Evolutionary conservation across 2,329 filamentous ascomycete genomes (phyloP).

Genomic region (Cercospora berteroae): DNA sequence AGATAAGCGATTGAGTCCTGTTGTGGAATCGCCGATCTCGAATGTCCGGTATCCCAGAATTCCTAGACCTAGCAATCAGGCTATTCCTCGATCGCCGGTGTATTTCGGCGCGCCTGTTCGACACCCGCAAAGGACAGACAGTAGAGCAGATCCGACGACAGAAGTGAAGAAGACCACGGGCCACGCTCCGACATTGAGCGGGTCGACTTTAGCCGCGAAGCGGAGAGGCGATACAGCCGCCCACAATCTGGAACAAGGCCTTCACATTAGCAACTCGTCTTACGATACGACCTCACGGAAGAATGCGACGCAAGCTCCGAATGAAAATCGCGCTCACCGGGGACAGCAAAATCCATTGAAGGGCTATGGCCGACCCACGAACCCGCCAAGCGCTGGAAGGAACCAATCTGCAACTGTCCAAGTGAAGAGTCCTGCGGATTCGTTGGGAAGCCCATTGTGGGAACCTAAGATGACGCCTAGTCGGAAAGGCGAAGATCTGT

Average conservation of each 20-base stretch:
- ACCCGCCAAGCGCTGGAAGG: constrained; percentile 9
- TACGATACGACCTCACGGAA: constrained; percentile 15
- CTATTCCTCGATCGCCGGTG: constrained; percentile 41
- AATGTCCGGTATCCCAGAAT: constrained; percentile 50
- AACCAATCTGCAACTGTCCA: constrained; percentile 19
- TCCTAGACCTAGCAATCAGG: constrained; percentile 48
- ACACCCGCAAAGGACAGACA: not conserved
- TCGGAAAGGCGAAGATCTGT: constrained; percentile 64
- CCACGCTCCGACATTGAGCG: constrained; percentile 22
- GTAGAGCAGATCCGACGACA: constrained; percentile 11
- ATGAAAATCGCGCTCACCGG: not conserved
- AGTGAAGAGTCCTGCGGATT: constrained; percentile 20
- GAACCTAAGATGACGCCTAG: constrained; percentile 66
- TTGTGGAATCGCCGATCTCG: constrained; percentile 47
- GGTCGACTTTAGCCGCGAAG: constrained; percentile 40
- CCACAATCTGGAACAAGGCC: constrained; percentile 38
- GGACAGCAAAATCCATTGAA: constrained; percentile 31
- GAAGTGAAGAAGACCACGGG: constrained; percentile 16
- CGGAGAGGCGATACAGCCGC: constrained; percentile 39
- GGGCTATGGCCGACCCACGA: constrained; percentile 32
- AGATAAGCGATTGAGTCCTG: constrained; percentile 44
- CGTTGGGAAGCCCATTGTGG: constrained; percentile 53
- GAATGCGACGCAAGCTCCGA: not conserved
- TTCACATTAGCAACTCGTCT: constrained; percentile 34
- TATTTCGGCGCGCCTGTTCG: not conserved